Base-by-base conservation (phyloP, 2,329 filamentous ascomycete species). In the Ceratocystiopsis sp. region DNA sequence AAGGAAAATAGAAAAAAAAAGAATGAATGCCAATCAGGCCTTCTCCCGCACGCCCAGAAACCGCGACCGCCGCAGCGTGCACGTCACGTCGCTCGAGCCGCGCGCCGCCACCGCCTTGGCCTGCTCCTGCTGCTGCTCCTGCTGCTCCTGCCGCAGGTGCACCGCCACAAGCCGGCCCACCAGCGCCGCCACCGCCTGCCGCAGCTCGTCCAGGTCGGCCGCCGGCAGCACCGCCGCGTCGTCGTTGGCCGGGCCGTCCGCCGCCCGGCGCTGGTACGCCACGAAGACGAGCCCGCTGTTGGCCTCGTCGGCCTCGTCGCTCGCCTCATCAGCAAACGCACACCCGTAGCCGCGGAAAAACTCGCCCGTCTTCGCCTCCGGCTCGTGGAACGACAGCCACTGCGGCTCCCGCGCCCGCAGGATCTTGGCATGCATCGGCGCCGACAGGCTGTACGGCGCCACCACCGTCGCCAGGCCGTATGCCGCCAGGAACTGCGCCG, bases 261-360 rank as follows among this genome's bases (percentile, higher is more conserved):
- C 35, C 4, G 59, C 57, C 15, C 67, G 66, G 47, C 67, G 66
- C 18, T 69, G 62, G 49, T 73, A 74, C 0, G 68, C 71, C 1
- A 69, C 70, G 43, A 75, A 75, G 6, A 74, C 65, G 45, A 75
- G 67, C 38, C 70, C 71, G 32, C 67, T 62, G 49, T 72, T 65
- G 42, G n/a, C n/a, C n/a, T n/a, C n/a, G n/a, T n/a, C n/a, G n/a
- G n/a, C n/a, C n/a, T n/a, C n/a, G n/a, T n/a, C n/a, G n/a, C n/a
- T n/a, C n/a, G n/a, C n/a, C n/a, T n/a, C n/a, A n/a, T n/a, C n/a
- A 53, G 71, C 65, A 44, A 74, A 75, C 8, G 71, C 63, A 48
- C 66, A 66, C 10, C 66, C 68, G 51, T 70, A 74, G 6, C 70
- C 70, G 5, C 64, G 61, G 2, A 65, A 62, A 47, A 72, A 67